Evolutionary conservation across 108 stramenopile genomes (phyloP), one percentile per base, ranked within the genome.

Genomic region (Skeletonema marinoi): DNA sequence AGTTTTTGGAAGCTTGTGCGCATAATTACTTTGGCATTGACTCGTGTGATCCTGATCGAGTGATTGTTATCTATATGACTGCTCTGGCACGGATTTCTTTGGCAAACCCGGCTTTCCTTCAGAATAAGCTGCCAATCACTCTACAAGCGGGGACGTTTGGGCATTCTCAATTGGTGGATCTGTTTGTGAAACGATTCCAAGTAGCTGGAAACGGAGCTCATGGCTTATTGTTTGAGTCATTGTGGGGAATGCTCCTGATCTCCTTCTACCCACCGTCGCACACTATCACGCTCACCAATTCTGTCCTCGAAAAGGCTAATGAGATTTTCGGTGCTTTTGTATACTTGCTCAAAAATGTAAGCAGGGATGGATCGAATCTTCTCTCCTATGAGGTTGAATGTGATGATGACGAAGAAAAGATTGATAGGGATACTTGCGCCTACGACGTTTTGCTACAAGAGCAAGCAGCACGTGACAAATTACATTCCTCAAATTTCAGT

Each of bases 61-160:
- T 82, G 6, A 82, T 85, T 59, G 70, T 76, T 10, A 64, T 82
- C 19, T 85, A 85, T 56, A 33, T 85, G 25, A 81, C 74, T 36
- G 73, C 75, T 6, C 21, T 85, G 58, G 77, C 85, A 56, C 66
- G 85, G 32, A 59, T 72, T 10, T 60, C 78, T 4, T 30, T 78
- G 46, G 59, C 80, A 14, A 10, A 64, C 9, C 73, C 77, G 11
- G 21, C 16, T 9, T 44, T 70, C 38, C 35, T 82, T n/a, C 19
- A 78, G 36, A 63, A n/a, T 38, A 31, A 61, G 39, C 54, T 78
- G 16, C 71, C 78, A 35, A 4, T 71, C 2, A 31, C 21, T 12
- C 44, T 50, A 6, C 56, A 17, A 12, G 41, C 54, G 6, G 73
- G 74, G 6, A 41, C 36, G 25, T 79, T 83, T 54, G 82, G 74